Evolutionary conservation across 306 rosid species (phyloP), one percentile per base, ranked within the genome.

Genomic region (Myrica gale): DNA sequence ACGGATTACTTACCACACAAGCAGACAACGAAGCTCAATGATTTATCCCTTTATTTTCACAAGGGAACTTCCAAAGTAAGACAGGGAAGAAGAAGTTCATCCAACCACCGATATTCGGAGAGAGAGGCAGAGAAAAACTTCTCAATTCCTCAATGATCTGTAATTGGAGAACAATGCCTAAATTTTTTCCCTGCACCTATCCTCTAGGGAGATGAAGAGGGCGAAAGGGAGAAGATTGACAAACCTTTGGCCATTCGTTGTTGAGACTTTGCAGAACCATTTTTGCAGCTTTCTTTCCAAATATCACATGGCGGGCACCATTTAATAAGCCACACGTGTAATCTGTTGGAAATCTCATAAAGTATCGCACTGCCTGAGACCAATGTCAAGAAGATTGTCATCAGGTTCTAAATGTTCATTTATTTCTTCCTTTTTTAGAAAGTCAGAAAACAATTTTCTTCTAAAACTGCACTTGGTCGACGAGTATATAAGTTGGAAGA

Each of bases 331-430:
- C 79, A 68, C 97, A 95, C 13, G 91, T 85, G 86, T 95, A 92
- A 76, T 95, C 89, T 2, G 97, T 87, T 78, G 87, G 89, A 76
- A 92, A 95, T 78, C 97, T 87, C 97, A 90, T 90, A 45, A 95
- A 80, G 83, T 90, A 95, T 63, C 97, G 96, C 1, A 92, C 90
- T 13, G 97, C 97, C 99, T 95, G 92, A 26, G 45, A 46, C 62
- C 76, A 37, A 69, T 53, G 19, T 19, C 65, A 41, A 23, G 11
- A 43, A 60, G 41, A 21, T 4, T 41, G 70, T 17, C 70, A 65
- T 16, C 23, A 15, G 15, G 8, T n/a, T 65, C 70, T 15, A 65
- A 42, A 65, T 16, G 17, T 19, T 65, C 21, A 42, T 32, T 32
- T 65, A 5, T 19, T 56, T 20, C 21, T 7, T 53, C 12, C 51